Percentiles rank a stretch among this genome's conserved stretches.
phyloP scores from a whole-genome alignment of 2,329 filamentous ascomycete species.

The Aspergillus ochraceoroseus region DNA sequence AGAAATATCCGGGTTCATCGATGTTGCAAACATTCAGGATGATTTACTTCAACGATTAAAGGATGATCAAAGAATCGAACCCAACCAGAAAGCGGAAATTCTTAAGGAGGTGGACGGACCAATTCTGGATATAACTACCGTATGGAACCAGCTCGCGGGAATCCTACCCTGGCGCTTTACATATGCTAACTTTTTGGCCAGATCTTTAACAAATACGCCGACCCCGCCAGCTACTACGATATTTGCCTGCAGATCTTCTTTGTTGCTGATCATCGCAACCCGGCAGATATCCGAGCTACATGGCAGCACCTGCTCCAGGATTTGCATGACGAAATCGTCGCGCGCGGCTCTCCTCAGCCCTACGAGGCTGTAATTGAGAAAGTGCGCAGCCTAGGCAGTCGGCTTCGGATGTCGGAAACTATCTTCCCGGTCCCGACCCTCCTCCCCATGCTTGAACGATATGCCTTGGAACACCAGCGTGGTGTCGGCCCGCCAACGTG shows the following conservation, averaged over 20 bases:
- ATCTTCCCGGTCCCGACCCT: constrained; percentile 53
- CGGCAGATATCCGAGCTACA: constrained; percentile 74
- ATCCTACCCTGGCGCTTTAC: constrained; percentile 7
- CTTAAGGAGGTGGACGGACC: constrained; percentile 67
- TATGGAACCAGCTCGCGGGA: constrained; percentile 46
- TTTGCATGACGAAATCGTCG: constrained; percentile 56
- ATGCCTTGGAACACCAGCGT: constrained; percentile 50
- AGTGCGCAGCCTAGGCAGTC: constrained; percentile 54
- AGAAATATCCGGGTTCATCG: constrained; percentile 77
- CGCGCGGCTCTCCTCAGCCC: constrained; percentile 40
- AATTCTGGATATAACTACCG: constrained; percentile 69
- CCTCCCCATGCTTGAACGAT: constrained; percentile 54
- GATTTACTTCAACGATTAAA: constrained; percentile 76
- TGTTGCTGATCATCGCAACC: constrained; percentile 82
- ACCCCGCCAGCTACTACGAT: constrained; percentile 88
- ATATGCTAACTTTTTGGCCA: constrained; percentile 34
- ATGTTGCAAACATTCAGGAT: constrained; percentile 92
- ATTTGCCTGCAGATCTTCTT: constrained; percentile 90
- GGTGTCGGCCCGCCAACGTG: constrained; percentile 49
- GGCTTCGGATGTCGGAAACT: constrained; percentile 53
- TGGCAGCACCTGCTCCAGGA: constrained; percentile 78
- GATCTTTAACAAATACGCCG: constrained; percentile 91
- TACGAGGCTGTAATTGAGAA: constrained; percentile 50
- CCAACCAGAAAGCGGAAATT: constrained; percentile 60
- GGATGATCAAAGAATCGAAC: constrained; percentile 64